A percentile compares a stretch with the other conserved stretches of the same genome.
Conservation (phyloP, 257 asterid species). For the Solanum chaucha region DNA sequence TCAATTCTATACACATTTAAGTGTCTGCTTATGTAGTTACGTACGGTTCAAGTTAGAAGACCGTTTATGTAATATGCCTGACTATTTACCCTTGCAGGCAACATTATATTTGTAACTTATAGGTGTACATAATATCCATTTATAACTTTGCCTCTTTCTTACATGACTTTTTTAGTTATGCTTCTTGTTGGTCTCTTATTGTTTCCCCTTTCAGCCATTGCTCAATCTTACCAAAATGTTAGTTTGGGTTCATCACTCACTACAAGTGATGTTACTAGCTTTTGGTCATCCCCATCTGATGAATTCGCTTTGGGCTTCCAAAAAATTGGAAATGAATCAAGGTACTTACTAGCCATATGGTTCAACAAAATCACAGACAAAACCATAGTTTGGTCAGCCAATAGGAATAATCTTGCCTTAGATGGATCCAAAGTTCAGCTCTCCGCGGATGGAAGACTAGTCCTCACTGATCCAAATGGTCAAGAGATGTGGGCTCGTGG, state of each 20-base stretch:
- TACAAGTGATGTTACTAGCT: background rate
- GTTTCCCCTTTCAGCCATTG: background rate
- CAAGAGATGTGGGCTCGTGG: background rate
- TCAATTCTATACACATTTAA: too few species aligned
- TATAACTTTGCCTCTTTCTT: background rate
- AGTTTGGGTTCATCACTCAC: slow-evolving; percentile 2
- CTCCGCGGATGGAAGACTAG: background rate
- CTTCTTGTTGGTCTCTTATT: background rate
- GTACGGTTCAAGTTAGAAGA: background rate
- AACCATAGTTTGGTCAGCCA: slow-evolving; percentile 11
- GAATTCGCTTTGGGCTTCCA: slow-evolving; percentile 9
- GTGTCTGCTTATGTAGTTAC: too few species aligned
- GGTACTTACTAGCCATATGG: slow-evolving; percentile 4
- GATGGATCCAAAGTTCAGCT: background rate
- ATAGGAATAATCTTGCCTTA: background rate
- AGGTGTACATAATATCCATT: background rate
- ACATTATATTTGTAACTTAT: background rate
- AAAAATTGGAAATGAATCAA: background rate
- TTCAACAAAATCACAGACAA: slow-evolving; percentile 5
- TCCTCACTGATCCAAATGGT: slow-evolving; percentile 4
- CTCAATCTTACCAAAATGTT: background rate
- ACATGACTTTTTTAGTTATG: background rate
- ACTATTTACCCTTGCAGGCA: background rate
- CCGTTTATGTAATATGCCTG: background rate
- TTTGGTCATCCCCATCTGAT: background rate